These are phyloP conservation scores for Prunus armeniaca DNA, from an alignment of 306 rosid species.

Conservation along the genomic window DNA sequence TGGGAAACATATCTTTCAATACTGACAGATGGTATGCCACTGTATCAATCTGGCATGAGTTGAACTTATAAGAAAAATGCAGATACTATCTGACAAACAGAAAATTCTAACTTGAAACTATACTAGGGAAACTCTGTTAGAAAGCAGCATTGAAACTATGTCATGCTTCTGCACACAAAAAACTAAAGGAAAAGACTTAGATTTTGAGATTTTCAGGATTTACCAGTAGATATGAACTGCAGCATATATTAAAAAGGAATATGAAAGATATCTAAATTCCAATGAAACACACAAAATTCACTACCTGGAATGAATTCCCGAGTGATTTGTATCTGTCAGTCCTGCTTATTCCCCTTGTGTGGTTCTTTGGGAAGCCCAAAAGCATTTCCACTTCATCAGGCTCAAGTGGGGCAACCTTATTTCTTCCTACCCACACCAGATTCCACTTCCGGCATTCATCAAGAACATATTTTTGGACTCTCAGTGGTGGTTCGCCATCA, in stretches of 20 bases:
- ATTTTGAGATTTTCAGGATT: too few species aligned
- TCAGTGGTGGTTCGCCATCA: slow-evolving; percentile 57
- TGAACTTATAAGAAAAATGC: slow-evolving; percentile 15
- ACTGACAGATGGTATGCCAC: slow-evolving; percentile 92
- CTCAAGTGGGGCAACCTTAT: slow-evolving; percentile 92
- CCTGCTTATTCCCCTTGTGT: slow-evolving; percentile 93
- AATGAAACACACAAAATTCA: not conserved
- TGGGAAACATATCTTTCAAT: slow-evolving; percentile 70
- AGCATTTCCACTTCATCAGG: slow-evolving; percentile 87
- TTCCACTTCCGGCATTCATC: slow-evolving; percentile 92
- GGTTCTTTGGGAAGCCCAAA: slow-evolving; percentile 88
- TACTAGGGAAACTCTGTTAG: too few species aligned
- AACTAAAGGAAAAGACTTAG: too few species aligned
- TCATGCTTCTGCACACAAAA: too few species aligned
- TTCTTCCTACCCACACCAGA: slow-evolving; percentile 94
- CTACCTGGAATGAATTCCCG: slow-evolving; percentile 96
- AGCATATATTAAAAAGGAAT: too few species aligned
- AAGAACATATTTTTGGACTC: slow-evolving; percentile 55
- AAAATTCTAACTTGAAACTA: not conserved
- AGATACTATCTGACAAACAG: not conserved
- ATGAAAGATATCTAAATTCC: not conserved
- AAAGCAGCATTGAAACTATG: too few species aligned
- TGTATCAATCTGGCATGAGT: slow-evolving; percentile 76
- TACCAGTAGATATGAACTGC: too few species aligned
- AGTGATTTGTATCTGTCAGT: slow-evolving; percentile 91